Conservation (phyloP, 2,329 filamentous ascomycete species). For the Hortaea sp. region DNA sequence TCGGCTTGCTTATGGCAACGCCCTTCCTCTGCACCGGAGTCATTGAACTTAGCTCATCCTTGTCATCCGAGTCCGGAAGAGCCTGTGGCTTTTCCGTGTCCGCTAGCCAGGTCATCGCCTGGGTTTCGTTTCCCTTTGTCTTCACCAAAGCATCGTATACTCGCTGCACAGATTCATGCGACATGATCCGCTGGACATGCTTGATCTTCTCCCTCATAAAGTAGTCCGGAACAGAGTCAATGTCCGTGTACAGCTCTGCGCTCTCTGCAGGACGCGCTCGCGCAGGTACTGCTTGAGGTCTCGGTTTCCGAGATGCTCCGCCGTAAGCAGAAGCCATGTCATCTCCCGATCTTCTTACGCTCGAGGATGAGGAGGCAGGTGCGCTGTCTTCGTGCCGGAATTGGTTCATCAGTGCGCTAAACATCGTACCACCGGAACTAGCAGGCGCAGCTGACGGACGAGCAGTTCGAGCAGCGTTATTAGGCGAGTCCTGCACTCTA, state of each 20-base stretch:
- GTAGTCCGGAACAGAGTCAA: slow-evolving; percentile 44
- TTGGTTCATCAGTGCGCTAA: slow-evolving; percentile 14
- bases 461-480: slow-evolving; percentile 1
- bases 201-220: slow-evolving; percentile 41
- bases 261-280: background rate
- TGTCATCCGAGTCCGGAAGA: slow-evolving; percentile 5
- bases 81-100: slow-evolving; percentile 19
- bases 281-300: slow-evolving; percentile 6
- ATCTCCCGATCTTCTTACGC: slow-evolving; percentile 12
- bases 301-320: slow-evolving; percentile 13
- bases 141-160: slow-evolving; percentile 42
- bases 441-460: slow-evolving; percentile 1
- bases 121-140: slow-evolving; percentile 44
- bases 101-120: slow-evolving; percentile 42
- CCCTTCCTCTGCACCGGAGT: slow-evolving; percentile 17
- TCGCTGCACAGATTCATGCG: slow-evolving; percentile 34
- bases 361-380: background rate
- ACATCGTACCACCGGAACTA: slow-evolving; percentile 7
- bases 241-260: slow-evolving; percentile 27
- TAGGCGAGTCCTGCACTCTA: slow-evolving; percentile 19
- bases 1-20: slow-evolving; percentile 12
- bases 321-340: slow-evolving; percentile 36
- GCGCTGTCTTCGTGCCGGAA: slow-evolving; percentile 14
- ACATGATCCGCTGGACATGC: slow-evolving; percentile 41
- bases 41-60: slow-evolving; percentile 16